phyloP scores from a whole-genome alignment of 2,329 filamentous ascomycete species.

The Verticillium zaregamsianum region DNA sequence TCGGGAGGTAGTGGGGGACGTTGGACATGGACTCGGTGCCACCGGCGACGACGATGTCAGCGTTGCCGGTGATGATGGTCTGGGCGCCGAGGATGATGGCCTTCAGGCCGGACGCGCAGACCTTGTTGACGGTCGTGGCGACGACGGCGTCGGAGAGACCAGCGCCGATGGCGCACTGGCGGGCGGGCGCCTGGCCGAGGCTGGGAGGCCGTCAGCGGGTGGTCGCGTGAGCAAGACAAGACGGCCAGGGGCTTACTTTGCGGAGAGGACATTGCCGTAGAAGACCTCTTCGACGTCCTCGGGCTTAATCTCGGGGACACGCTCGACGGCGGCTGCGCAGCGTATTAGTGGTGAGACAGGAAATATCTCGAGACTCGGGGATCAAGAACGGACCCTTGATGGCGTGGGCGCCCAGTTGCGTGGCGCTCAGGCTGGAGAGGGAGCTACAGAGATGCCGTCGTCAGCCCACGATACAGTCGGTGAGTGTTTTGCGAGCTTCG shows the following conservation, averaged over 20 bases:
- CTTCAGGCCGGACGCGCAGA: constrained; percentile 94
- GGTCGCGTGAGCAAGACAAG: background rate
- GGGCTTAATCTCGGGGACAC: constrained; percentile 79
- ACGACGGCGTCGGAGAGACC: constrained; percentile 76
- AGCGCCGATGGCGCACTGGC: constrained; percentile 87
- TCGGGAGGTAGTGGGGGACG: constrained; percentile 90
- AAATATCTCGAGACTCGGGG: background rate
- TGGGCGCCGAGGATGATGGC: constrained; percentile 91
- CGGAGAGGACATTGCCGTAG: constrained; percentile 96
- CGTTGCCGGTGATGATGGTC: constrained; percentile 95
- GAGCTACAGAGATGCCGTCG: constrained; percentile 52
- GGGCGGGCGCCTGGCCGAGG: constrained; percentile 91
- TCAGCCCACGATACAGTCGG: constrained; percentile 7
- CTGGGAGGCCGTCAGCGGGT: constrained; percentile 38
- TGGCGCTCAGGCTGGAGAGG: constrained; percentile 79
- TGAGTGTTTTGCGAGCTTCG: constrained; percentile 21
- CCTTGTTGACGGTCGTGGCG: constrained; percentile 96
- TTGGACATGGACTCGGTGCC: constrained; percentile 99
- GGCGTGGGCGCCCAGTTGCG: constrained; percentile 82
- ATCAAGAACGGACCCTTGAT: constrained; percentile 68
- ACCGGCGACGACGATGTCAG: constrained; percentile 87
- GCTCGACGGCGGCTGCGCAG: constrained; percentile 67
- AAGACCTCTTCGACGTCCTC: constrained; percentile 93
- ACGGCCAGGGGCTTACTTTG: constrained; percentile 60
- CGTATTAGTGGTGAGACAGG: background rate